phyloP scores from a whole-genome alignment of 352 stramenopile species.

The Peronospora farinosa region DNA sequence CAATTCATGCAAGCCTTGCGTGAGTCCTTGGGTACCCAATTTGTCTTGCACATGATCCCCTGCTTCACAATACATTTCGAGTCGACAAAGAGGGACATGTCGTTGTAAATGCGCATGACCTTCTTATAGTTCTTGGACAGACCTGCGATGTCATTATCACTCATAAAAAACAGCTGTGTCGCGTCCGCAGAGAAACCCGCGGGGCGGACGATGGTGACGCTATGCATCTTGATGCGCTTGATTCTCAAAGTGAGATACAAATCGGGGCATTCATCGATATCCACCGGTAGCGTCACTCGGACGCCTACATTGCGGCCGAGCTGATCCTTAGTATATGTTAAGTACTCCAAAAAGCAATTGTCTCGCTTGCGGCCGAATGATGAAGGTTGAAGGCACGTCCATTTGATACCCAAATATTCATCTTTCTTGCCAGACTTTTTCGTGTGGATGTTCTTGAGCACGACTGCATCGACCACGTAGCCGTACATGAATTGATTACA shows the following conservation, averaged over 20 bases:
- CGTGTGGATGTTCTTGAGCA: constrained; percentile 70
- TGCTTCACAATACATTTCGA: constrained; percentile 53
- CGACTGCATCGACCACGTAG: constrained; percentile 53
- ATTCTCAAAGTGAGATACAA: constrained; percentile 39
- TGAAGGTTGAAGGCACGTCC: constrained; percentile 52
- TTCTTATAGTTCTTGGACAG: constrained; percentile 32
- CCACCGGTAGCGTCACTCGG: constrained; percentile 54
- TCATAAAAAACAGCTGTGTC: constrained; percentile 54
- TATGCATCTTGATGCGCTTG: constrained; percentile 46
- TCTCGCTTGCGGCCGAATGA: constrained; percentile 55
- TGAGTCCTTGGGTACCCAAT: constrained; percentile 54
- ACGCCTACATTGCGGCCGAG: constrained; percentile 52
- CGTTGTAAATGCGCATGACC: constrained; percentile 46
- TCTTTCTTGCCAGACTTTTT: constrained; percentile 25
- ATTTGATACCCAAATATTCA: constrained; percentile 80
- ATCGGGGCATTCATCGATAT: constrained; percentile 56
- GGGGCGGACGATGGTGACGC: constrained; percentile 42
- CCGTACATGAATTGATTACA: constrained; percentile 68
- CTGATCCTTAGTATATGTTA: constrained; percentile 58
- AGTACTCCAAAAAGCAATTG: constrained; percentile 69
- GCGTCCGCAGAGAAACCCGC: constrained; percentile 21
- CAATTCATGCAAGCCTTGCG: constrained; percentile 54
- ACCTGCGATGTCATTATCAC: constrained; percentile 45
- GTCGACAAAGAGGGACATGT: constrained; percentile 56
- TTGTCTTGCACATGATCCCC: constrained; percentile 39